These are phyloP conservation scores for Eucalyptus melliodora DNA, from an alignment of 345 rosid genomes.

Conservation along the genomic window DNA sequence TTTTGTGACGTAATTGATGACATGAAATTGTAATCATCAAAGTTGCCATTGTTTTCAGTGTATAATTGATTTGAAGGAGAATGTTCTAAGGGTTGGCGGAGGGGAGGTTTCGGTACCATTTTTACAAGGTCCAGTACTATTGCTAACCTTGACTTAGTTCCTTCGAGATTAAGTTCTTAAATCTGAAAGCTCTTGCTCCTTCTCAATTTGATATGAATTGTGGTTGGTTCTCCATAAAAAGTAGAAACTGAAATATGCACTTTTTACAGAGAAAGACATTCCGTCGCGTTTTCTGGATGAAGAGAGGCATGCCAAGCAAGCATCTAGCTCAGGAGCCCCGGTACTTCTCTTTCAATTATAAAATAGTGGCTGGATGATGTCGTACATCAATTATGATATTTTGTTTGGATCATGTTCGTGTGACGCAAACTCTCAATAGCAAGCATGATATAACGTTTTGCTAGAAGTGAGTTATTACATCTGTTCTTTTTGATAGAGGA, in stretches of 20 bases:
- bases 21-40: background rate
- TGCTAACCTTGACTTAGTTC: background rate
- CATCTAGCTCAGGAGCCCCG: conserved; percentile 72
- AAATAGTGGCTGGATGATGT: background rate
- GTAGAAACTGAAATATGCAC: background rate
- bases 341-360: conserved; percentile 17
- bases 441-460: background rate
- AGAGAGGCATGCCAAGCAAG: conserved; percentile 52
- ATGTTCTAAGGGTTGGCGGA: conserved; percentile 85
- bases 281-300: conserved; percentile 82
- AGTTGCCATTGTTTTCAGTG: conserved; percentile 34
- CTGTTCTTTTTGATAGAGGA: background rate
- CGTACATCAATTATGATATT: background rate
- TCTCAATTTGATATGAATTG: background rate
- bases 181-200: background rate
- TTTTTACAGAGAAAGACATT: conserved; percentile 74
- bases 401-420: background rate
- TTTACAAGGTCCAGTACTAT: conserved; percentile 58
- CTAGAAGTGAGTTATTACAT: background rate
- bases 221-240: no score
- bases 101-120: conserved; percentile 98
- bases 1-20: background rate
- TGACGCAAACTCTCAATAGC: background rate
- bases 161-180: background rate
- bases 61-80: conserved; percentile 82